A percentile compares a stretch with the other conserved stretches of the same genome.
phyloP scores from a whole-genome alignment of 2,329 filamentous ascomycete genomes.

The Xylaria arbuscula region DNA sequence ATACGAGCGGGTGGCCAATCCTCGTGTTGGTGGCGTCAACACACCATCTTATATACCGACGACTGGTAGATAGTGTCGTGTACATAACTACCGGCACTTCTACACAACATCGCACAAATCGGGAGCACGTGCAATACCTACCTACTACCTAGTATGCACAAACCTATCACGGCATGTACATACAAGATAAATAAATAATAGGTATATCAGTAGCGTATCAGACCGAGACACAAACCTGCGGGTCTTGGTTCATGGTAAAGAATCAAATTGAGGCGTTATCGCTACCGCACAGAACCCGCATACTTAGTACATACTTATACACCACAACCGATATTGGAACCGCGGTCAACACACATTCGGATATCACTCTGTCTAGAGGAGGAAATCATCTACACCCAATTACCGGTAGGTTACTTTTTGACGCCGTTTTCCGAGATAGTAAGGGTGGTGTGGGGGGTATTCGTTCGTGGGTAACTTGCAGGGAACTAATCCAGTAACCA shows the following conservation, averaged over 20 bases:
- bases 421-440: neutral
- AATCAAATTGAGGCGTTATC: neutral
- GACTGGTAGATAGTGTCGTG: neutral
- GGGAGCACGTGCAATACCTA: neutral
- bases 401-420: conserved; percentile 2
- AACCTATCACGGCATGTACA: neutral
- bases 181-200: neutral
- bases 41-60: conserved; percentile 3
- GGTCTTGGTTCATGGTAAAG: neutral
- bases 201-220: neutral
- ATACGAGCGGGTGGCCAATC: conserved; percentile 36
- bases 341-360: conserved; percentile 3
- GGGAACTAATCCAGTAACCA: conserved; percentile 9
- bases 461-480: conserved; percentile 10
- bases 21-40: conserved; percentile 31
- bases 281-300: neutral
- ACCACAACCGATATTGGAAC: neutral
- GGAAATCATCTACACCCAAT: conserved; percentile 19
- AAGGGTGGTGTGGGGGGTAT: conserved; percentile 13
- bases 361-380: neutral
- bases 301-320: neutral
- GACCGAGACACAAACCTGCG: neutral
- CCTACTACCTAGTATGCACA: neutral
- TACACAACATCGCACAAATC: neutral
- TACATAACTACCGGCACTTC: neutral